These are phyloP conservation scores for Rosa rugosa DNA, from an alignment of 306 rosid genomes.

Conservation along the genomic window DNA sequence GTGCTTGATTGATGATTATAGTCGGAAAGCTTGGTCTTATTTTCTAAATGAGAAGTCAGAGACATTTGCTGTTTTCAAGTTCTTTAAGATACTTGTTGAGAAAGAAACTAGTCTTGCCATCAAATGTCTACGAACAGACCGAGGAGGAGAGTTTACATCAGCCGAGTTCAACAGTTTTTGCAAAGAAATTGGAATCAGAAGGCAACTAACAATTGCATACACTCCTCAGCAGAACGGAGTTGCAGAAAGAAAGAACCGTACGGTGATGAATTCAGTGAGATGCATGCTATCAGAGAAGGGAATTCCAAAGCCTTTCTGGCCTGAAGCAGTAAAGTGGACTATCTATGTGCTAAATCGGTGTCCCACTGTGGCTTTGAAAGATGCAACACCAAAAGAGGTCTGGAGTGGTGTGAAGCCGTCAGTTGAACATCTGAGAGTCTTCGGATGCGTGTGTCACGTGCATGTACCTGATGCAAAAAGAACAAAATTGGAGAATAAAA, in stretches of 20 bases:
- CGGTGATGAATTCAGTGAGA: background rate
- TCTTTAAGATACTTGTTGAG: background rate
- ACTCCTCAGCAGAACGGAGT: slow-evolving; percentile 8
- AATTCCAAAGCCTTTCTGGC: background rate
- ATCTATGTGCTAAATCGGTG: background rate
- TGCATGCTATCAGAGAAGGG: background rate
- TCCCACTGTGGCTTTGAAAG: background rate
- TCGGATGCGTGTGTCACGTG: background rate
- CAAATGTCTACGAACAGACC: background rate
- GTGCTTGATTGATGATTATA: background rate
- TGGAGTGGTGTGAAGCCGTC: background rate
- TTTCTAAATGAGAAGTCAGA: background rate
- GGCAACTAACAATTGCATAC: background rate
- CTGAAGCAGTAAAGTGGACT: background rate
- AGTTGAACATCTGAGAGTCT: background rate
- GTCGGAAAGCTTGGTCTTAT: background rate
- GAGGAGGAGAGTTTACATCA: background rate
- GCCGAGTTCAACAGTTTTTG: background rate
- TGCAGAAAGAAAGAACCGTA: background rate
- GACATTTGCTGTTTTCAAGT: background rate
- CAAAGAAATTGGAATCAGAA: background rate
- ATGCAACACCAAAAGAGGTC: background rate
- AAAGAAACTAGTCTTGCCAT: background rate
- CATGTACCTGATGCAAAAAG: background rate
- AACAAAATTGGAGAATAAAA: background rate